Base-by-base conservation (phyloP, 129 eudicot species). In the Sambucus nigra region DNA sequence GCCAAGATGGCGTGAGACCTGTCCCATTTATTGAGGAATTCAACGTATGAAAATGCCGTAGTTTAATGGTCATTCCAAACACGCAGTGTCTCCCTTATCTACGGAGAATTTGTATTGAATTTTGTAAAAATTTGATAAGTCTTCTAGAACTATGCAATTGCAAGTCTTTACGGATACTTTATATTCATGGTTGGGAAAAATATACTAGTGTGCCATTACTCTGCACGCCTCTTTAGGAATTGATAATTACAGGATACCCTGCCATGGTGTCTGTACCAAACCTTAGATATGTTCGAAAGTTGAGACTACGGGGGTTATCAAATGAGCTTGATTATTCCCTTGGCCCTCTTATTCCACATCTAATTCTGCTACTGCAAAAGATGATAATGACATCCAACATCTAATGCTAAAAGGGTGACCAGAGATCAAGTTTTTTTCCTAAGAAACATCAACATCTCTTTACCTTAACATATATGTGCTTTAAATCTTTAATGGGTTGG, bases 391-490 rank as follows among this genome's bases (percentile, higher is more conserved):
- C 9, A 31, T 31, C 9, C 38, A 31, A 31, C 38, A 12, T 13
- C 11, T 39, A 39, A 15, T 5, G 45, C 12, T 39, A 15, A 13
- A 39, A 2, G 45, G 8, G 45, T 39, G 45, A 15, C 45, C 45
- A 4, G 12, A 39, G 15, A 2, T 6, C 11, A 12, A 39, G 11
- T n/a, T 23, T 14, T n/a, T 23, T 62, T 3, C 68, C 68, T 1
- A 38, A 31, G 7, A 28, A 61, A 19, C 67, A 47, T 47, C 57
- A 19, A 15, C 45, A 29, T 11, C 51, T 61, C 56, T 26, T 18
- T 22, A 2, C 27, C 12, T 15, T 61, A 3, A 31, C 14, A 23
- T 1, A 1, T 0, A 25, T 61, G 47, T 1, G 2, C 2, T 28
- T 61, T 2, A 12, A 0, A 1, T 27, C 1, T 6, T 61, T 11